Conservation (phyloP, 2,329 filamentous ascomycete species). For the Calonectria fujianensis region DNA sequence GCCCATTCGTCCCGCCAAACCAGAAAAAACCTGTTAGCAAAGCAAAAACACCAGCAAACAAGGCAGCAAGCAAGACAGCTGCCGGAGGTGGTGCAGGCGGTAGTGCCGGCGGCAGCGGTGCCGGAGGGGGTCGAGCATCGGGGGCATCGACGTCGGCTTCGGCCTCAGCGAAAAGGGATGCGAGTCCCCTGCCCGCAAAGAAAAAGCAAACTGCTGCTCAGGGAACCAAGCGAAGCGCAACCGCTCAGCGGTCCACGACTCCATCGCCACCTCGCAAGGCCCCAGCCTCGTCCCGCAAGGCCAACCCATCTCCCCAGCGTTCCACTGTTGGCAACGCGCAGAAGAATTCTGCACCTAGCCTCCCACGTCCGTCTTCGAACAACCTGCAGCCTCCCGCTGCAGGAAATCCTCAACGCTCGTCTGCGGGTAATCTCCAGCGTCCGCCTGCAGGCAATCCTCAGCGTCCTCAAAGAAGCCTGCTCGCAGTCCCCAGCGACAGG, state of each 20-base stretch:
- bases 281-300: constrained; percentile 37
- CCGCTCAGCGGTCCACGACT: constrained; percentile 47
- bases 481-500: constrained; percentile 32
- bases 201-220: constrained; percentile 41
- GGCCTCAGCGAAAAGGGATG: constrained; percentile 33
- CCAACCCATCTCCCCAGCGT: constrained; percentile 38
- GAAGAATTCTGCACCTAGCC: not conserved
- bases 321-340: constrained; percentile 8
- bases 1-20: constrained; percentile 59
- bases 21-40: constrained; percentile 39
- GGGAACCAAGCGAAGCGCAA: constrained; percentile 42
- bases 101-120: constrained; percentile 10
- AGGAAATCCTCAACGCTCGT: constrained; percentile 32
- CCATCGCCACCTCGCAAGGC: constrained; percentile 47
- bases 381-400: constrained; percentile 27
- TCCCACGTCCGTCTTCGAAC: not conserved
- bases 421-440: constrained; percentile 27
- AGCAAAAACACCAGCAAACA: constrained; percentile 34
- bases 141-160: constrained; percentile 42
- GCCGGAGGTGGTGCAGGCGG: constrained; percentile 4
- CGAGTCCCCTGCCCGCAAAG: constrained; percentile 24
- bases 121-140: constrained; percentile 31
- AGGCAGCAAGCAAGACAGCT: constrained; percentile 1
- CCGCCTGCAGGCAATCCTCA: constrained; percentile 23
- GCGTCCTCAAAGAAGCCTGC: constrained; percentile 20